These are phyloP conservation scores for Heimioporus sp. DNA, from an alignment of 768 basidiomycete species.

Conservation along the genomic window DNA sequence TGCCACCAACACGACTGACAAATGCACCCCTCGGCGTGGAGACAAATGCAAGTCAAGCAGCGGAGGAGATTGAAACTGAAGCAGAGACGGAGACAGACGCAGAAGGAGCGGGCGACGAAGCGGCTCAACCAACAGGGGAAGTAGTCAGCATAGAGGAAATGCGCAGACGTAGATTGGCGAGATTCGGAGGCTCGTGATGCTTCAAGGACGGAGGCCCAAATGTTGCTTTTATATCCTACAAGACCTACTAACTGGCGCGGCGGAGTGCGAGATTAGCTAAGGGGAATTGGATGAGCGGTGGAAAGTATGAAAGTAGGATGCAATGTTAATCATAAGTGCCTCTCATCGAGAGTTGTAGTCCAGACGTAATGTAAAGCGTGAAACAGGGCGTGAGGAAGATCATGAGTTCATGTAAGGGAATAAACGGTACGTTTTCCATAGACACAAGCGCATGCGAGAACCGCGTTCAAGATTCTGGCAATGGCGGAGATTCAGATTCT, in stretches of 20 bases:
- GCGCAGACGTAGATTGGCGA: constrained; percentile 58
- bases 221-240: neutral
- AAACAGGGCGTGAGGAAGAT: too few species aligned
- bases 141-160: constrained; percentile 63
- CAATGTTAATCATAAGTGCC: too few species aligned
- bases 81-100: constrained; percentile 37
- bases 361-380: too few species aligned
- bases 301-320: too few species aligned
- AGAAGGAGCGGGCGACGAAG: constrained; percentile 6
- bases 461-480: constrained; percentile 8
- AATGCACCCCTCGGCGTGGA: constrained; percentile 3
- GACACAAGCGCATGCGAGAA: neutral
- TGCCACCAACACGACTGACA: constrained; percentile 15
- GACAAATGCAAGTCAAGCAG: constrained; percentile 7
- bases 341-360: too few species aligned
- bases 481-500: constrained; percentile 22
- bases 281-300: too few species aligned
- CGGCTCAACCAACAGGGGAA: constrained; percentile 24
- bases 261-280: too few species aligned
- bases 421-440: neutral
- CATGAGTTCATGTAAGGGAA: neutral
- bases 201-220: neutral
- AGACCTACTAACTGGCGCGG: neutral
- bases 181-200: constrained; percentile 53
- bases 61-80: constrained; percentile 20